These are phyloP conservation scores for Stephania yunnanensis DNA, from an alignment of 164 flowering plant species.

Conservation along the genomic window DNA sequence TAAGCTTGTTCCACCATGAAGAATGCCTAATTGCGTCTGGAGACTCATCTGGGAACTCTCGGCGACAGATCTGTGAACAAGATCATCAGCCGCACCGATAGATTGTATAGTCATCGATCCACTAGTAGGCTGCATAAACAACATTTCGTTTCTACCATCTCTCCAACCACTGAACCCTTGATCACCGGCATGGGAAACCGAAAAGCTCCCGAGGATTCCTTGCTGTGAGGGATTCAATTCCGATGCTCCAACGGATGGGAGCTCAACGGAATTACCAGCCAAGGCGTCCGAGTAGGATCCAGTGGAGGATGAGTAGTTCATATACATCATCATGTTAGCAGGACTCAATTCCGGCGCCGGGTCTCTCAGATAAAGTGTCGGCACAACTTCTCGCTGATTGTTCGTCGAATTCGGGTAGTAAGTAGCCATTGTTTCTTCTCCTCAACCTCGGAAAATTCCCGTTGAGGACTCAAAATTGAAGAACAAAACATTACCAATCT, in stretches of 20 bases:
- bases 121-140: slow-evolving; percentile 39
- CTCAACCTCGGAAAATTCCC: slow-evolving; percentile 15
- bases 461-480: slow-evolving; percentile 15
- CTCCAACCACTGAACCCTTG: slow-evolving; percentile 50
- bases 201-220: slow-evolving; percentile 42
- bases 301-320: slow-evolving; percentile 45
- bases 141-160: slow-evolving; percentile 55
- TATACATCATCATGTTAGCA: slow-evolving; percentile 55
- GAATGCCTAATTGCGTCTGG: slow-evolving; percentile 29
- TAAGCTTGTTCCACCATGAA: slow-evolving; percentile 36
- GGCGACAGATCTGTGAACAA: slow-evolving; percentile 20
- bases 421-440: slow-evolving; percentile 54
- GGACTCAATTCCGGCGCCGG: slow-evolving; percentile 34
- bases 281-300: slow-evolving; percentile 46
- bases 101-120: slow-evolving; percentile 27
- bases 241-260: slow-evolving; percentile 39
- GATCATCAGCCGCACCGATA: slow-evolving; percentile 22
- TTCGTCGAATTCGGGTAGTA: slow-evolving; percentile 55
- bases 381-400: slow-evolving; percentile 50
- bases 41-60: slow-evolving; percentile 30
- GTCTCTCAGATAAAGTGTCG: slow-evolving; percentile 49
- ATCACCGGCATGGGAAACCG: slow-evolving; percentile 34
- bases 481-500: slow-evolving; percentile 17
- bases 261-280: slow-evolving; percentile 43
- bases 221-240: slow-evolving; percentile 44